phyloP scores from a whole-genome alignment of 1,139 yeast species.

The Yamadazyma aaseri region DNA sequence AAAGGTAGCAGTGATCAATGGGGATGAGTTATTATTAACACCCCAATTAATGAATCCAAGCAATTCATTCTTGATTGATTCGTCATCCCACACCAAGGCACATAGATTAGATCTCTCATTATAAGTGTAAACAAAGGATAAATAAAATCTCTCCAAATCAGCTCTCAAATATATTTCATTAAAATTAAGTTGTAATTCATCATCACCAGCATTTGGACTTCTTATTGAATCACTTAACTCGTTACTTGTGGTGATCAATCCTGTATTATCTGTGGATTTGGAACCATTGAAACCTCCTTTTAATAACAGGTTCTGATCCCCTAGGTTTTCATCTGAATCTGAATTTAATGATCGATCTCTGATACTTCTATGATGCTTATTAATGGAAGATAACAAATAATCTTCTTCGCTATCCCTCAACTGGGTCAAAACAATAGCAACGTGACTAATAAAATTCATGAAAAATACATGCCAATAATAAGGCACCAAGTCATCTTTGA shows the following conservation, averaged over 20 bases:
- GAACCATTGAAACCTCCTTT: not conserved
- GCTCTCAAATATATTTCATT: slow-evolving; percentile 68
- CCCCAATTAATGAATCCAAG: slow-evolving; percentile 90
- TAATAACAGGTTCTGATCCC: not conserved
- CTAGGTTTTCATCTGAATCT: not conserved
- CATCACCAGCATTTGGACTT: slow-evolving; percentile 1
- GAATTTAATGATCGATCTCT: slow-evolving; percentile 9
- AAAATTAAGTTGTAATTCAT: slow-evolving; percentile 29
- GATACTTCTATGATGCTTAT: slow-evolving; percentile 26
- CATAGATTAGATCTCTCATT: slow-evolving; percentile 59
- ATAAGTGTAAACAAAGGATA: slow-evolving; percentile 73
- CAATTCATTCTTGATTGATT: slow-evolving; percentile 38
- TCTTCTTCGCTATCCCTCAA: slow-evolving; percentile 89
- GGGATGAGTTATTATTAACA: slow-evolving; percentile 71
- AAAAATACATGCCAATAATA: slow-evolving; percentile 55
- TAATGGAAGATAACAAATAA: slow-evolving; percentile 52
- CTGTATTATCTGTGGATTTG: not conserved
- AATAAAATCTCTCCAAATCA: slow-evolving; percentile 83
- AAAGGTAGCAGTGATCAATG: slow-evolving; percentile 80
- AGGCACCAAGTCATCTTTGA: slow-evolving; percentile 33
- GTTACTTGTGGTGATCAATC: not conserved
- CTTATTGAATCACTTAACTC: not conserved
- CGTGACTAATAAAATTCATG: slow-evolving; percentile 61
- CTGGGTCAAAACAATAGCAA: slow-evolving; percentile 77
- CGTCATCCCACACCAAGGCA: slow-evolving; percentile 68